Evolutionary conservation across 2,329 filamentous ascomycete genomes (phyloP), one percentile per base, ranked within the genome.

Genomic region (Colletotrichum ledebouriae): DNA sequence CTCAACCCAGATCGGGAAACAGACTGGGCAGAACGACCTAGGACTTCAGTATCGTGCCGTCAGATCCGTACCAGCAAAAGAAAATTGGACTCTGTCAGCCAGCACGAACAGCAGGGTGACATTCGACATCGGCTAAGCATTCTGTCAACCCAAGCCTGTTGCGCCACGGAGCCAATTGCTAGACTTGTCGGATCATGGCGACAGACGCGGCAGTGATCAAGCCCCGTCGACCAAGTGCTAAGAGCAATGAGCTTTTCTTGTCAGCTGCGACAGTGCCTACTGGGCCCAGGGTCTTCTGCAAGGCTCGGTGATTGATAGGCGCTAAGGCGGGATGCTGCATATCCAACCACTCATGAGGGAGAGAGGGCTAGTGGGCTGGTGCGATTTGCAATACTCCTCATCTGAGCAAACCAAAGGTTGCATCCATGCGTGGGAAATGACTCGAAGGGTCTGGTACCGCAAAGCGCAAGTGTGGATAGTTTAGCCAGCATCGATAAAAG

Each of bases 311-410:
- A 60, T 49, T 39, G 62, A 25, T 39, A 44, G 25, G 56, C 61
- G 65, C 65, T 65, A 68, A 25, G 33, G 55, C 55, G 49, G 61
- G 55, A 60, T 65, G 61, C 61, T 52, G 29, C 46, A 37, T 47
- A 59, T 50, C 17, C 39, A 56, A 34, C 65, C 61, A 68, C 25
- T 68, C 55, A 59, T 11, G 49, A 42, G 49, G 34, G 13, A 33
- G 29, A 12, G 34, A 29, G 33, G 47, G 33, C 55, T 57, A 9
- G 17, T 44, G 44, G 49, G 47, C 41, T 17, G 55, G 29, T 33
- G 65, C 55, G 39, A 44, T 49, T 59, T 56, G 65, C 65, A 59
- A 65, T 60, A 59, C 55, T 65, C 34, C 65, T n/a, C 34, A 25
- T 25, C 25, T 22, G 65, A 7, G 37, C 25, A 59, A 61, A 61